These are phyloP conservation scores for Penicillium frequentans DNA, from an alignment of 2,329 filamentous ascomycete genomes.

Conservation along the genomic window DNA sequence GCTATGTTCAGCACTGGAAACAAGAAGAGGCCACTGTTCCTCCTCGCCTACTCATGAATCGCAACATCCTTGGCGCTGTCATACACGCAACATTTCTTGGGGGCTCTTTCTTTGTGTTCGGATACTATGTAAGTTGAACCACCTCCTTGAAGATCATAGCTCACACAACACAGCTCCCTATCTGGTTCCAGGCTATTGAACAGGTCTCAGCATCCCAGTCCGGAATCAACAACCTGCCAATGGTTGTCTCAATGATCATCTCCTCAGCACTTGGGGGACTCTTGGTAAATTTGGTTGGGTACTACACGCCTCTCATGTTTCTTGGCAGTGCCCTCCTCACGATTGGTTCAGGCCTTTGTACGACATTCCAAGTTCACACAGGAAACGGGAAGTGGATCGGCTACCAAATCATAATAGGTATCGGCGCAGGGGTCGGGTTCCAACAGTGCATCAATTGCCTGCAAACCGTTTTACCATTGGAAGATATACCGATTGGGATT, in stretches of 20 bases:
- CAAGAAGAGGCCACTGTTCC: conserved; percentile 48
- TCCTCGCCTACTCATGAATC: conserved; percentile 44
- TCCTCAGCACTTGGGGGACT: conserved; percentile 33
- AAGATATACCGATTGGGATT: conserved; percentile 38
- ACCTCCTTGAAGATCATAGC: not conserved
- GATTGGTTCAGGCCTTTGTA: conserved; percentile 37
- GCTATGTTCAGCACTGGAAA: conserved; percentile 39
- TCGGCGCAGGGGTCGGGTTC: conserved; percentile 37
- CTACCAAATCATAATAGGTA: conserved; percentile 38
- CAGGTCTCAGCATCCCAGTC: conserved; percentile 34
- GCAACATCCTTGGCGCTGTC: conserved; percentile 45
- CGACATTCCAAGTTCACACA: conserved; percentile 34
- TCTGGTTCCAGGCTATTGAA: conserved; percentile 45
- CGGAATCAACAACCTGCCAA: conserved; percentile 39
- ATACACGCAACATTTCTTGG: conserved; percentile 45
- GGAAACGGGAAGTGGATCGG: conserved; percentile 35
- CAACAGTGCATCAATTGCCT: conserved; percentile 38
- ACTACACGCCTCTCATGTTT: conserved; percentile 43
- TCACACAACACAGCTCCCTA: conserved; percentile 36
- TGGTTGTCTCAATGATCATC: conserved; percentile 34
- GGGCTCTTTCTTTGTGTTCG: conserved; percentile 45
- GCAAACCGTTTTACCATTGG: conserved; percentile 33
- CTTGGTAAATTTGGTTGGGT: conserved; percentile 34
- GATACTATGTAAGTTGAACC: conserved; percentile 42
- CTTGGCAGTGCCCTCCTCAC: conserved; percentile 30